These are phyloP conservation scores for Lunasporangiospora selenospora DNA, from an alignment of 192 early-diverging fungal species.

Conservation along the genomic window DNA sequence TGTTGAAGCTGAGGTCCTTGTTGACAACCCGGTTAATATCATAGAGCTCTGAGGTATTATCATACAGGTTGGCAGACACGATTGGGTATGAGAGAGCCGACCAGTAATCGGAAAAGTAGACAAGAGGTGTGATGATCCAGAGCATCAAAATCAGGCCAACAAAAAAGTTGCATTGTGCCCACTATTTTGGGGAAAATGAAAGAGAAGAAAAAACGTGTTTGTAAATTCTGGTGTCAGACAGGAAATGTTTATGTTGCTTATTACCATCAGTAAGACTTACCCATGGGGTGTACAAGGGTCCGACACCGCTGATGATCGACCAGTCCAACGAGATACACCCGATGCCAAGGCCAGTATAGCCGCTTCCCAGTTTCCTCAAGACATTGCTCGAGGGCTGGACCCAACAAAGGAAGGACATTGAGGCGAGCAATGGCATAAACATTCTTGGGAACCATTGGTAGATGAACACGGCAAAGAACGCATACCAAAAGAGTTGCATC, in stretches of 20 bases:
- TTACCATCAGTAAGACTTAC: conserved; percentile 3
- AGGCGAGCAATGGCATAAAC: conserved; percentile 42
- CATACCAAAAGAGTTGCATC: conserved; percentile 55
- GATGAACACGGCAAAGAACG: conserved; percentile 54
- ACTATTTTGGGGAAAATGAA: conserved; percentile 32
- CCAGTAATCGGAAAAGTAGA: conserved; percentile 70
- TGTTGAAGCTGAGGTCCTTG: conserved; percentile 42
- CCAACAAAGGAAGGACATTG: conserved; percentile 47
- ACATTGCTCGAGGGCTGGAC: conserved; percentile 32
- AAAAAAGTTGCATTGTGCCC: conserved; percentile 72
- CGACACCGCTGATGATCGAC: conserved; percentile 50
- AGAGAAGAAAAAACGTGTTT: background rate
- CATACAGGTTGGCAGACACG: conserved; percentile 37
- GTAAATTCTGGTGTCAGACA: no score
- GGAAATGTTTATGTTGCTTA: no score
- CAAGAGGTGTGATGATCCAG: conserved; percentile 74
- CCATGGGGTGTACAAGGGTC: conserved; percentile 40
- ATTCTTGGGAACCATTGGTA: conserved; percentile 59
- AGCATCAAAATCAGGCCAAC: conserved; percentile 64
- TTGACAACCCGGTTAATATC: conserved; percentile 31
- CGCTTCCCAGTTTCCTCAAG: conserved; percentile 48
- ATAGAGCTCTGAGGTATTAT: conserved; percentile 31
- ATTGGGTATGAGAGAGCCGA: conserved; percentile 48
- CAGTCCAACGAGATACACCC: conserved; percentile 79
- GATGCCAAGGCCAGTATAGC: conserved; percentile 69